phyloP scores from a whole-genome alignment of 2,329 filamentous ascomycete species.

The Fusarium lateritium region DNA sequence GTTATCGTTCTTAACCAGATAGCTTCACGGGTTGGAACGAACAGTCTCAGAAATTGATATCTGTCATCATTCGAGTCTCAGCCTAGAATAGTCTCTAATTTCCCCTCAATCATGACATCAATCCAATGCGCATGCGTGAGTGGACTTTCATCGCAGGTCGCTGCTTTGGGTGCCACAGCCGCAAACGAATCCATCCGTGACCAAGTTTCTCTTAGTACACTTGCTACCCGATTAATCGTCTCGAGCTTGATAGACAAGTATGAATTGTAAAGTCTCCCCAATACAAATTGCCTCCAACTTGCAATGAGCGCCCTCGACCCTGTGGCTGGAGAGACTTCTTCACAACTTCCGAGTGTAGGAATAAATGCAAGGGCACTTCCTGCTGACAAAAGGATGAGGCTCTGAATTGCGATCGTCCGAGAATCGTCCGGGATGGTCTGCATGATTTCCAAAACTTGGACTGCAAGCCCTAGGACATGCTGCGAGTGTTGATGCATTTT shows the following conservation, averaged over 20 bases:
- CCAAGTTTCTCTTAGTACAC: neutral
- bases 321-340: too few species aligned
- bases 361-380: neutral
- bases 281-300: constrained; percentile 2
- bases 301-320: neutral
- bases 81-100: constrained; percentile 3
- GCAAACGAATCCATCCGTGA: neutral
- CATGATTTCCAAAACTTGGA: neutral
- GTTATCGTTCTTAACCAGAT: too few species aligned
- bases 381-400: constrained; percentile 1
- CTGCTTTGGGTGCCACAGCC: neutral
- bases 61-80: neutral
- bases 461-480: neutral
- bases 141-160: neutral
- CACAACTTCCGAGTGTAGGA: neutral
- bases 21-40: too few species aligned
- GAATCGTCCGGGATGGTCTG: neutral
- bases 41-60: too few species aligned
- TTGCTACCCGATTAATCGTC: neutral
- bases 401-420: constrained; percentile 2
- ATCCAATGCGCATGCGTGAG: neutral
- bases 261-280: neutral
- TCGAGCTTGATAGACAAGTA: neutral
- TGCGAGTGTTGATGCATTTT: neutral
- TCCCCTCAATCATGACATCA: constrained; percentile 1